Evolutionary conservation across 1,139 yeast genomes (phyloP).

Genomic region (Magnusiomyces magnusii): DNA sequence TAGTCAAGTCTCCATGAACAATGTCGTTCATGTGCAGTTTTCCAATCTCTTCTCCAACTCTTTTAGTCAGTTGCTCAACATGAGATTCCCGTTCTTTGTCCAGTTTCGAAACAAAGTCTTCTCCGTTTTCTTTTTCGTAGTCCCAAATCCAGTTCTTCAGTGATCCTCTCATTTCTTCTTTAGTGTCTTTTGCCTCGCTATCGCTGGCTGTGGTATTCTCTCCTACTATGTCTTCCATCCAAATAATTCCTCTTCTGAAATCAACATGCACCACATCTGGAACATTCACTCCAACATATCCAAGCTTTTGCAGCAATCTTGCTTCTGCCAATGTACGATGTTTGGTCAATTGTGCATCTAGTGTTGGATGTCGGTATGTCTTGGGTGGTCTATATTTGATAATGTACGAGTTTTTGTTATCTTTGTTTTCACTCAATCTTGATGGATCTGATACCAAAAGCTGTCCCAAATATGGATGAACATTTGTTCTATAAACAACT

Average conservation of each 20-base stretch:
- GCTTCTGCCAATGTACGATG: constrained; percentile 82
- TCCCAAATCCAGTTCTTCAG: constrained; percentile 36
- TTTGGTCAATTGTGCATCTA: constrained; percentile 70
- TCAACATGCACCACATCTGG: constrained; percentile 71
- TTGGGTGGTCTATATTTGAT: constrained; percentile 86
- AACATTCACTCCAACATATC: constrained; percentile 48
- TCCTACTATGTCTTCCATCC: constrained; percentile 69
- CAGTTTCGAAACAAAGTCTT: not conserved
- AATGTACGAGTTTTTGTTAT: constrained; percentile 38
- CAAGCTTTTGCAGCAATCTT: constrained; percentile 58
- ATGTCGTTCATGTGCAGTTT: constrained; percentile 66
- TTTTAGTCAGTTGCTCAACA: constrained; percentile 22
- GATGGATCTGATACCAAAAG: not conserved
- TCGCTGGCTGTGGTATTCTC: constrained; percentile 13
- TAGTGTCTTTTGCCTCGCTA: not conserved
- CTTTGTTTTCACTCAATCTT: not conserved
- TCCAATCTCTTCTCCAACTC: constrained; percentile 67
- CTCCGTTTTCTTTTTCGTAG: constrained; percentile 21
- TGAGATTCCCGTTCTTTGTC: constrained; percentile 14
- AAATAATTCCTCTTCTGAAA: constrained; percentile 67
- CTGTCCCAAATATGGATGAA: constrained; percentile 55
- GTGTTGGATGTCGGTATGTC: constrained; percentile 76
- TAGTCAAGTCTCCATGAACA: constrained; percentile 92
- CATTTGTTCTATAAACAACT: constrained; percentile 54
- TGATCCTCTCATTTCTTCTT: constrained; percentile 24